Conservation (phyloP, 768 basidiomycete genomes). For the Phaffia tasmanica region DNA sequence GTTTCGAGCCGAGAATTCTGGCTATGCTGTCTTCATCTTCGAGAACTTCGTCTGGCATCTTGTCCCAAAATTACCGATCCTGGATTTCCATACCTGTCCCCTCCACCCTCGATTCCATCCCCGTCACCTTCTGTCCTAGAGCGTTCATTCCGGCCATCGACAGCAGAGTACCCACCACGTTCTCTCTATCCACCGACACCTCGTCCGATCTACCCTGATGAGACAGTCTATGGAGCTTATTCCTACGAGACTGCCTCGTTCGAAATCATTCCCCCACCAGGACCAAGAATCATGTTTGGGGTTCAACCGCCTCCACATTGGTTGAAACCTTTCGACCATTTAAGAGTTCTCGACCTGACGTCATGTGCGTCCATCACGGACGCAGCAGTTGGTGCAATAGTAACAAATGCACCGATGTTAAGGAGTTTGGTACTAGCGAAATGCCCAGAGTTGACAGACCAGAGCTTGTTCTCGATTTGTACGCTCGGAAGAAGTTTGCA, state of each 20-base stretch:
- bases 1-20: constrained; percentile 70
- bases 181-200: background rate
- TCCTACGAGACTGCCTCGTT: too few relatives aligned
- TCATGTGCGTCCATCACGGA: constrained; percentile 72
- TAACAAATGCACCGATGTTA: constrained; percentile 68
- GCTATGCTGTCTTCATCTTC: constrained; percentile 65
- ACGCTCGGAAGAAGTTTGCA: constrained; percentile 83
- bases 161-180: background rate
- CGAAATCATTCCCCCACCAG: too few relatives aligned
- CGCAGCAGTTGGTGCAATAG: constrained; percentile 66
- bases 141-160: background rate
- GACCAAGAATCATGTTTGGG: background rate
- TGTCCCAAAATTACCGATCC: constrained; percentile 67
- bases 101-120: constrained; percentile 41
- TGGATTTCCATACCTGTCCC: constrained; percentile 68
- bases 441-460: constrained; percentile 66
- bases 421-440: constrained; percentile 79
- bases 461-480: constrained; percentile 70
- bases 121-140: constrained; percentile 31
- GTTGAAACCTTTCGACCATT: constrained; percentile 52
- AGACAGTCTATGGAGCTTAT: background rate
- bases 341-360: constrained; percentile 88
- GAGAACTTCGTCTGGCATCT: constrained; percentile 77
- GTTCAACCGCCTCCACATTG: constrained; percentile 21
- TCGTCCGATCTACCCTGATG: constrained; percentile 8